Evolutionary conservation across 2,329 filamentous ascomycete species (phyloP), one percentile per base, ranked within the genome.

Genomic region (Fusarium musae): DNA sequence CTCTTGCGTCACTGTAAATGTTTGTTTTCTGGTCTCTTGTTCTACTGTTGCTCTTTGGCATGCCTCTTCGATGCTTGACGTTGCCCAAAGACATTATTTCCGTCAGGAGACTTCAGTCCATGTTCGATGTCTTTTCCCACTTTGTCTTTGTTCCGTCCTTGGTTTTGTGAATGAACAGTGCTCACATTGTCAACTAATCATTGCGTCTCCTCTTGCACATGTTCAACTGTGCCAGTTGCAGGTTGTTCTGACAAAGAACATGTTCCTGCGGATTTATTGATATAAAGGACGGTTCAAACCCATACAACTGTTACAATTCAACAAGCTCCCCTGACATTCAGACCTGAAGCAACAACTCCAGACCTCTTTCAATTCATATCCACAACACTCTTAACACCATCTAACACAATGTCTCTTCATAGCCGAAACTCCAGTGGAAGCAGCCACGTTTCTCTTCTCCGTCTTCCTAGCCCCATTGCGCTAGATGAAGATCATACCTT

Each of bases 11-110:
- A 2, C 34, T 36, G 2, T 2, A 6, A 4, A 4, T 15, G 16
- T 52, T 21, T 11, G 4, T 6, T 26, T 28, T 53, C 0, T 6
- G 13, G 3, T 28, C 23, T 7, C 4, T 5, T 9, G 3, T 11
- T 6, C 3, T 3, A 12, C 16, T 26, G 0, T 1, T 21, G 1
- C 2, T 12, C 7, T 1, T 21, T 21, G 4, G 5, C 13, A 11
- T 12, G 2, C 13, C 2, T 37, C 12, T 28, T 28, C 12, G 23
- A n/a, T 28, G 2, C 23, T 28, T n/a, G 1, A 3, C 2, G 10
- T 17, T 28, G 0, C 26, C 1, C 3, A 19, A 11, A 19, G 0
- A 15, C 2, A 6, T 26, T 16, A 4, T 0, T 8, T 21, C 4
- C 16, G 30, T 37, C 16, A 37, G 16, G 16, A 17, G 3, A 9